A percentile compares a stretch with the other conserved stretches of the same genome.
Evolutionary conservation across 441 rosid species (phyloP).

Genomic region (Metrosideros polymorpha): DNA sequence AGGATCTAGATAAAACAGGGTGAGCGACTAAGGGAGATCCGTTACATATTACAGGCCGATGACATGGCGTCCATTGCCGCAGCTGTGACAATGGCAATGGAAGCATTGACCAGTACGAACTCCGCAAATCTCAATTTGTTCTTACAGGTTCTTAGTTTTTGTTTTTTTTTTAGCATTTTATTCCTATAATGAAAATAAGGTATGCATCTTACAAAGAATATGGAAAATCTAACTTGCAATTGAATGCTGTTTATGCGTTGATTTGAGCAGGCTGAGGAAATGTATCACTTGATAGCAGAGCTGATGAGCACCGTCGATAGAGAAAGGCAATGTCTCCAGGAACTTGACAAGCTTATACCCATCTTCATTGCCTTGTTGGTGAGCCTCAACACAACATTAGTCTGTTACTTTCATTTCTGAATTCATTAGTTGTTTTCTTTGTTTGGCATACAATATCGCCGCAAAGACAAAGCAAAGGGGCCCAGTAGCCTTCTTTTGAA

Average conservation of each 20-base stretch:
- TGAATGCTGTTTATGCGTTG: not conserved
- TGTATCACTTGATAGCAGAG: slow-evolving; percentile 35
- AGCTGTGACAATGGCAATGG: slow-evolving; percentile 38
- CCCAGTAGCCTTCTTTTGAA: fast-evolving
- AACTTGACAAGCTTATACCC: slow-evolving; percentile 19
- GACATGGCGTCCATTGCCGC: slow-evolving; percentile 23
- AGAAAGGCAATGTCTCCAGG: slow-evolving; percentile 26
- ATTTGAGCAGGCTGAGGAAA: slow-evolving; percentile 40
- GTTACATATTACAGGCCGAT: slow-evolving; percentile 22
- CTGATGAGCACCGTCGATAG: slow-evolving; percentile 30
- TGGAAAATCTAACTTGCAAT: not conserved
- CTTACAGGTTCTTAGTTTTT: slow-evolving; percentile 24
- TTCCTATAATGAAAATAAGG: not conserved
- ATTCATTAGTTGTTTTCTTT: not conserved
- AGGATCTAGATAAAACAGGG: not conserved
- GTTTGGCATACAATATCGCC: not conserved
- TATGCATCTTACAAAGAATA: not conserved
- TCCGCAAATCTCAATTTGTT: slow-evolving; percentile 15
- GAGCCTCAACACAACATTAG: not conserved
- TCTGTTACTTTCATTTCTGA: not conserved
- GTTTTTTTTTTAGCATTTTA: not conserved
- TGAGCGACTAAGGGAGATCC: not conserved
- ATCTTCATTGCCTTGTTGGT: slow-evolving; percentile 20
- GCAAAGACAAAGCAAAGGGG: not conserved
- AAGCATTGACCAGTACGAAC: slow-evolving; percentile 38